These are phyloP conservation scores for Chlamydomonas sphaeroides DNA, from an alignment of 139 green algal species.

Conservation along the genomic window DNA sequence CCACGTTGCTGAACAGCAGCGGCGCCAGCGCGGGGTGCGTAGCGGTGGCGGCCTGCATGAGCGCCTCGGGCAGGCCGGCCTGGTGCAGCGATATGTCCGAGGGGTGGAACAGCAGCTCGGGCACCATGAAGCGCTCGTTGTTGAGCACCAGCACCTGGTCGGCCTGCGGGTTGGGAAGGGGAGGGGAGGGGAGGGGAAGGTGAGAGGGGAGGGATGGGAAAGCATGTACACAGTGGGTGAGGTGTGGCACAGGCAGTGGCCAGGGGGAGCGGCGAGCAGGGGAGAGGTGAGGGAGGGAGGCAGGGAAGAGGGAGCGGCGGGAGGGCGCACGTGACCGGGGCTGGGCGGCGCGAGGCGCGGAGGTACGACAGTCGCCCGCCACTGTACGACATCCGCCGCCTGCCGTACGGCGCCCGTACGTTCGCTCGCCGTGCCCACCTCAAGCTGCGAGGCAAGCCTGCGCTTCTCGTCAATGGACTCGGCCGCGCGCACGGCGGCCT, in stretches of 20 bases:
- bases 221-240: background rate
- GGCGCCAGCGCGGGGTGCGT: slow-evolving; percentile 72
- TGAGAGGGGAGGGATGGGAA: background rate
- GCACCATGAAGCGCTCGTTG: slow-evolving; percentile 99
- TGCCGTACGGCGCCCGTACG: no score
- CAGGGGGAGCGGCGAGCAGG: no score
- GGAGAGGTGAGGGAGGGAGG: no score
- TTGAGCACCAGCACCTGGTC: slow-evolving; percentile 86
- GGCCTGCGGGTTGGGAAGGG: background rate
- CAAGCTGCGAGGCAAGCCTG: slow-evolving; percentile 4
- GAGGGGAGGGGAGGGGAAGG: background rate
- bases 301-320: no score
- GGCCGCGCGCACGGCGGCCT: slow-evolving; percentile 11
- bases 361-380: no score
- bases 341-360: no score
- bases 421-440: no score
- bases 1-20: slow-evolving; percentile 84
- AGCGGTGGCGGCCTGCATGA: slow-evolving; percentile 54
- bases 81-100: slow-evolving; percentile 76
- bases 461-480: slow-evolving; percentile 29
- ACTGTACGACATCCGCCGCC: no score
- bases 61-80: slow-evolving; percentile 67
- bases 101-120: slow-evolving; percentile 81
- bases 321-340: no score
- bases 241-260: no score